Base-by-base conservation (phyloP, 2,329 filamentous ascomycete species). In the Paraphoma sp. region DNA sequence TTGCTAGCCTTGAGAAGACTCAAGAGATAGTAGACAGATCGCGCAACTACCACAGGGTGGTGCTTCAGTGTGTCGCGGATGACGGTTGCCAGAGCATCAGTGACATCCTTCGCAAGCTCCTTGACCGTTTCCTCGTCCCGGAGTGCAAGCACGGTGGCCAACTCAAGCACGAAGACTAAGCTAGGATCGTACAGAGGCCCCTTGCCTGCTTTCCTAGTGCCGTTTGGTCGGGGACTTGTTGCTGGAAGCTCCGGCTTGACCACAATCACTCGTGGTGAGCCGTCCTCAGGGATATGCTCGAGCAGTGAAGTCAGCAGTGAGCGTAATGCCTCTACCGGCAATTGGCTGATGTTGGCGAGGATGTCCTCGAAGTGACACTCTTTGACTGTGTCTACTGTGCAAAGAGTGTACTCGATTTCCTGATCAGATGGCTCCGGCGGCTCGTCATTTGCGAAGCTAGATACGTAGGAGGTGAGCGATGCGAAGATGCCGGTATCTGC, bases 401-500 rank as follows among this genome's bases (percentile, higher is more conserved):
- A 95, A 9, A 99, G 82, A 0, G 95, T 98, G 72, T 95, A 97
- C 70, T 99, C 95, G 30, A 99, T 84, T 75, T 99, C 95, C 73
- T 98, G 94, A 63, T 98, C 93, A 1, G 95, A 98, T 2, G 95
- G 95, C 78, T 99, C 95, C 0, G 95, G 95, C 11, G 95, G 95
- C 71, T 99, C 95, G 76, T 98, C 95, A 10, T 95, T 96, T 42
- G 96, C 95, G 74, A 99, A 98, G 75, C 94, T 98, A n/a, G 93
- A 96, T 31, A 99, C 93, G 70, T 98, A 99, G 5, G 91, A 96
- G 0, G 94, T 96, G 69, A 99, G 92, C 1, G 94, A 93, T 4
- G 93, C 97, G 74, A 99, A 93, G 48, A 99, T 86, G 6, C 95
- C 93, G 2, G 88, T 88, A 29, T 99, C 95, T 55, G 83, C 86